Percentiles rank a stretch among this genome's conserved stretches.
phyloP scores from a whole-genome alignment of 257 asterid species.

The Schizonepeta tenuifolia region DNA sequence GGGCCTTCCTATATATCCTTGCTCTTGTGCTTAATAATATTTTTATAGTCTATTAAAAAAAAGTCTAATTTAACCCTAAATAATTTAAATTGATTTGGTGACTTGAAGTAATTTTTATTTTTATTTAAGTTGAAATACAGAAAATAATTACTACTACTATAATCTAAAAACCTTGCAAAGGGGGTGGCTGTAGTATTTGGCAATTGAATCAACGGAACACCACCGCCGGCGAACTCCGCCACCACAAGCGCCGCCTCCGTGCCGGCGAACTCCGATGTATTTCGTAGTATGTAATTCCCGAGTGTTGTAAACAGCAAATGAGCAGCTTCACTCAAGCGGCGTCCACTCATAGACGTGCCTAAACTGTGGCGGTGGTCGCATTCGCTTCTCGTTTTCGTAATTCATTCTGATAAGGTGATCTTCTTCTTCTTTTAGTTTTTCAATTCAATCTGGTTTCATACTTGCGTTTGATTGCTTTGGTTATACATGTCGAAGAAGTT shows the following conservation, averaged over 20 bases:
- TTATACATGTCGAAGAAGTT: neutral
- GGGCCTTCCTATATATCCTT: too few species aligned
- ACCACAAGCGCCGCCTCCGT: neutral
- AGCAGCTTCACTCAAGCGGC: neutral
- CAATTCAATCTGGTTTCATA: neutral
- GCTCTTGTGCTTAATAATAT: too few species aligned
- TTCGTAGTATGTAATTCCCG: neutral
- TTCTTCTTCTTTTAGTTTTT: neutral
- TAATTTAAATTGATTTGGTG: too few species aligned
- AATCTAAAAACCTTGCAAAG: too few species aligned
- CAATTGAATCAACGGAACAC: neutral
- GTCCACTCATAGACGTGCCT: neutral
- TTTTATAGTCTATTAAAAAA: too few species aligned
- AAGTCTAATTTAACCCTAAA: too few species aligned
- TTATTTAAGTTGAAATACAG: too few species aligned
- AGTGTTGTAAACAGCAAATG: conserved; percentile 5
- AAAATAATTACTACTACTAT: too few species aligned
- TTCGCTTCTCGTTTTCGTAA: neutral
- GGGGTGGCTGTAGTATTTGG: too few species aligned
- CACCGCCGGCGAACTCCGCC: neutral
- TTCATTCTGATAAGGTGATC: neutral
- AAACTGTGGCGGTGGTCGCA: neutral
- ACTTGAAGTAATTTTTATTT: too few species aligned
- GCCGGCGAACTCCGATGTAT: neutral
- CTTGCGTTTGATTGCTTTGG: too few species aligned